A percentile compares a stretch with the other conserved stretches of the same genome.
Conservation (phyloP, 192 early-diverging fungal species). For the Paraglomus occultum region DNA sequence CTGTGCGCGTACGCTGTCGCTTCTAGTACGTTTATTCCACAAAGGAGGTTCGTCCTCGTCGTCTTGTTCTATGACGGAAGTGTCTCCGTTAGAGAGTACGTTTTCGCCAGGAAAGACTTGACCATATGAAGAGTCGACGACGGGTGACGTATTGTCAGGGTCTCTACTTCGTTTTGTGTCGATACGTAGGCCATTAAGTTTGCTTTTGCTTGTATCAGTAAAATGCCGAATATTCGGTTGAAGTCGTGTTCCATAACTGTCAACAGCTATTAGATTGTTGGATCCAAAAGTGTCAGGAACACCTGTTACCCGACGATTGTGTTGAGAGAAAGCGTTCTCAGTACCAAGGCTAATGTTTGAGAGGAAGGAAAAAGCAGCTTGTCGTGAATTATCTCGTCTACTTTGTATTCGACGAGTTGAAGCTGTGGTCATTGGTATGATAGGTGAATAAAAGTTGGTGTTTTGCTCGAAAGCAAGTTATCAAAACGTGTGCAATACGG, state of each 20-base stretch:
- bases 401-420: conserved; percentile 28
- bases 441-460: no score
- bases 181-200: no score
- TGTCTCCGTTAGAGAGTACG: background rate
- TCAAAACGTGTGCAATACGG: no score
- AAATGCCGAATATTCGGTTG: background rate
- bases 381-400: conserved; percentile 31
- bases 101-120: no score
- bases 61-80: conserved; percentile 16
- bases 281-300: conserved; percentile 16
- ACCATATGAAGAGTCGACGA: no score
- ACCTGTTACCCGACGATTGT: conserved; percentile 4
- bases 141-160: no score
- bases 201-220: no score
- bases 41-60: background rate
- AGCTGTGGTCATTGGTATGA: conserved; percentile 28
- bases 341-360: conserved; percentile 32
- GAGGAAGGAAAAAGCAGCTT: conserved; percentile 28
- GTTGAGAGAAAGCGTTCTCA: conserved; percentile 15
- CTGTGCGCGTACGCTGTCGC: conserved; percentile 16
- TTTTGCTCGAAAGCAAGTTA: no score
- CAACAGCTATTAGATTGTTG: background rate
- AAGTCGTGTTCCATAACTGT: background rate
- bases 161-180: no score
- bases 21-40: conserved; percentile 8